Evolutionary conservation across 2,329 filamentous ascomycete species (phyloP).

Genomic region (Acrocalymma vagum): DNA sequence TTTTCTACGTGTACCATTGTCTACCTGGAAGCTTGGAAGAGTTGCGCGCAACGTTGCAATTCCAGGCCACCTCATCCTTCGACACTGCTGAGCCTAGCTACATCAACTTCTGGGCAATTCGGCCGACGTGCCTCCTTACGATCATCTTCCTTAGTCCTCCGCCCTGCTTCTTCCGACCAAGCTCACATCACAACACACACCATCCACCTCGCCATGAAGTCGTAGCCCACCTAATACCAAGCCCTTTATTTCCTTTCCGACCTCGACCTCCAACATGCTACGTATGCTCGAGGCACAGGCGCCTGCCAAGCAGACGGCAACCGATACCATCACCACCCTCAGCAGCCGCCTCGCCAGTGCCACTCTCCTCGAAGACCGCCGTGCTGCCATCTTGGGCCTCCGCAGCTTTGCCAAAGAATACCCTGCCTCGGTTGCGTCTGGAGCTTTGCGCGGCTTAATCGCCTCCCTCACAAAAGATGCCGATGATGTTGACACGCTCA

Average conservation of each 20-base stretch:
- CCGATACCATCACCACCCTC: constrained; percentile 90
- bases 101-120: too few relatives aligned
- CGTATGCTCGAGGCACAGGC: constrained; percentile 73
- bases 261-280: constrained; percentile 49
- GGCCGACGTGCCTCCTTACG: too few relatives aligned
- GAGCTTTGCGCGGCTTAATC: constrained; percentile 88
- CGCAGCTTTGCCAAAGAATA: constrained; percentile 97
- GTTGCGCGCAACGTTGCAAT: too few relatives aligned
- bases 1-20: too few relatives aligned
- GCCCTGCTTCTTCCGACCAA: too few relatives aligned
- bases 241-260: too few relatives aligned
- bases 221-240: constrained; percentile 18
- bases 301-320: constrained; percentile 94
- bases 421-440: constrained; percentile 93
- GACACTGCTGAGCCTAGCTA: too few relatives aligned
- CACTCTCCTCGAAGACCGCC: constrained; percentile 91
- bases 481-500: constrained; percentile 95
- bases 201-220: constrained; percentile 23
- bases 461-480: constrained; percentile 84
- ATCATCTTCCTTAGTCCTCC: too few relatives aligned
- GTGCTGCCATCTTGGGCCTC: constrained; percentile 89
- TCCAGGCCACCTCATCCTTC: too few relatives aligned
- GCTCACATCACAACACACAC: too few relatives aligned
- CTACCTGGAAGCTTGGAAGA: too few relatives aligned
- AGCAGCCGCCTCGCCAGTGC: constrained; percentile 88